A percentile compares a stretch with the other conserved stretches of the same genome.
Evolutionary conservation across 2,329 filamentous ascomycete genomes (phyloP).

Genomic region (Endoconidiophora laricicola): DNA sequence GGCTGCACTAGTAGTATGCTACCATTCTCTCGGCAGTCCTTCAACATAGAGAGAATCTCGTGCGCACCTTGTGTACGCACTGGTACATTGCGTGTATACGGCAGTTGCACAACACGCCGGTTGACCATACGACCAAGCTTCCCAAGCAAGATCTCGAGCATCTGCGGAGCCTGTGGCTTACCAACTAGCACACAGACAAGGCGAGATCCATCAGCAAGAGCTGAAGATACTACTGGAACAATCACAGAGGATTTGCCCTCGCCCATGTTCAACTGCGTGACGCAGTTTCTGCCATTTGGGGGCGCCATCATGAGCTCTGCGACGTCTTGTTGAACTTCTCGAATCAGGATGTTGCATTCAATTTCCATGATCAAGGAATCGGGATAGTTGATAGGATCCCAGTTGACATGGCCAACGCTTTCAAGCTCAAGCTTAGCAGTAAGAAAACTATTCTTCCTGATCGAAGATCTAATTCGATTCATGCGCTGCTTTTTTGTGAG

Average conservation of each 20-base stretch:
- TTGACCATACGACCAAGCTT: slow-evolving; percentile 40
- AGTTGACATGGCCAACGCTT: slow-evolving; percentile 39
- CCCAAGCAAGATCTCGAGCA: slow-evolving; percentile 36
- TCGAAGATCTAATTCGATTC: slow-evolving; percentile 21
- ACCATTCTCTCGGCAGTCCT: slow-evolving; percentile 28
- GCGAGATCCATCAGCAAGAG: slow-evolving; percentile 31
- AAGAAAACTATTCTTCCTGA: background rate
- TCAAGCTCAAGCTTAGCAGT: slow-evolving; percentile 21
- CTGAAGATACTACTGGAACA: slow-evolving; percentile 41
- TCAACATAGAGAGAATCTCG: slow-evolving; percentile 23
- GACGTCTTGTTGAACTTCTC: slow-evolving; percentile 41
- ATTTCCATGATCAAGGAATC: slow-evolving; percentile 49
- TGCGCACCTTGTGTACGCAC: slow-evolving; percentile 19
- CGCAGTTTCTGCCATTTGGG: slow-evolving; percentile 25
- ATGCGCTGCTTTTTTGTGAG: slow-evolving; percentile 27
- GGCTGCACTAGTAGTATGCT: slow-evolving; percentile 46
- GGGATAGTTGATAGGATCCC: slow-evolving; percentile 33
- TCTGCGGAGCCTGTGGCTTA: slow-evolving; percentile 44
- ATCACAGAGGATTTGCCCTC: slow-evolving; percentile 57
- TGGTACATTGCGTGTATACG: slow-evolving; percentile 36
- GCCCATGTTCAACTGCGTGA: slow-evolving; percentile 57
- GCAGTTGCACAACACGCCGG: slow-evolving; percentile 37
- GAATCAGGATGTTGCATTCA: slow-evolving; percentile 44
- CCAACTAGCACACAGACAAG: slow-evolving; percentile 43
- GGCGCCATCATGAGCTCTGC: slow-evolving; percentile 37